phyloP scores from a whole-genome alignment of 2,329 filamentous ascomycete species.

The Aspergillus sp. region DNA sequence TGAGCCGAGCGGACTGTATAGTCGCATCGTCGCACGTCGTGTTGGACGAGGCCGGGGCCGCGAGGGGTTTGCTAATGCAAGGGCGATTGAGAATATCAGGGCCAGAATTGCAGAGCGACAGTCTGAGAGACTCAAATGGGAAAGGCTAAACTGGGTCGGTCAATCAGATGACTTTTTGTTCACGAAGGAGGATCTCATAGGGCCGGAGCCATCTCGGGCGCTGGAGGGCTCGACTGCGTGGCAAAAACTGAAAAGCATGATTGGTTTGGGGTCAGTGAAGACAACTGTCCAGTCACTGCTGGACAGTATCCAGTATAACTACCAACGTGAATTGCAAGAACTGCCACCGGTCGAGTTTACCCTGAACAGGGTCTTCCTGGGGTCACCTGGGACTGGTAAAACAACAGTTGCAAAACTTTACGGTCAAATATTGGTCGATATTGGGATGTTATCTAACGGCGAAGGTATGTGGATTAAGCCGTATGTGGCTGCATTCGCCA shows the following conservation, averaged over 20 bases:
- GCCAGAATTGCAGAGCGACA: slow-evolving; percentile 59
- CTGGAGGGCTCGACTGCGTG: not conserved
- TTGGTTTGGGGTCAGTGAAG: slow-evolving; percentile 64
- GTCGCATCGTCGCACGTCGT: slow-evolving; percentile 61
- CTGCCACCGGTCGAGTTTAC: slow-evolving; percentile 59
- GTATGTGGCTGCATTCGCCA: too few relatives aligned
- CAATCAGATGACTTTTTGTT: too few relatives aligned
- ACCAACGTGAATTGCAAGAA: slow-evolving; percentile 63
- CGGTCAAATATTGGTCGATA: slow-evolving; percentile 64
- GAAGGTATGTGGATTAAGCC: slow-evolving; percentile 41
- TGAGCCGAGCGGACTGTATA: slow-evolving; percentile 60
- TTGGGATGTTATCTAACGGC: slow-evolving; percentile 66
- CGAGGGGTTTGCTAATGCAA: slow-evolving; percentile 72
- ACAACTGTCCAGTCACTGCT: slow-evolving; percentile 58
- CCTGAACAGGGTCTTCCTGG: slow-evolving; percentile 69
- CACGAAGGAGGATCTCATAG: not conserved
- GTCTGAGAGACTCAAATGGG: slow-evolving; percentile 52
- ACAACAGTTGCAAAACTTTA: slow-evolving; percentile 74
- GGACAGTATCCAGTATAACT: slow-evolving; percentile 63
- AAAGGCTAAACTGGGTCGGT: slow-evolving; percentile 38
- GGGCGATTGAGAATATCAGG: slow-evolving; percentile 65
- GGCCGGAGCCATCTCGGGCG: not conserved
- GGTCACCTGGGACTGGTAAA: slow-evolving; percentile 73
- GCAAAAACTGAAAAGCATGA: slow-evolving; percentile 44
- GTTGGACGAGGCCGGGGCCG: slow-evolving; percentile 62